Conservation (phyloP, 1,139 yeast genomes). For the Barnettozyma hawaiiensis region DNA sequence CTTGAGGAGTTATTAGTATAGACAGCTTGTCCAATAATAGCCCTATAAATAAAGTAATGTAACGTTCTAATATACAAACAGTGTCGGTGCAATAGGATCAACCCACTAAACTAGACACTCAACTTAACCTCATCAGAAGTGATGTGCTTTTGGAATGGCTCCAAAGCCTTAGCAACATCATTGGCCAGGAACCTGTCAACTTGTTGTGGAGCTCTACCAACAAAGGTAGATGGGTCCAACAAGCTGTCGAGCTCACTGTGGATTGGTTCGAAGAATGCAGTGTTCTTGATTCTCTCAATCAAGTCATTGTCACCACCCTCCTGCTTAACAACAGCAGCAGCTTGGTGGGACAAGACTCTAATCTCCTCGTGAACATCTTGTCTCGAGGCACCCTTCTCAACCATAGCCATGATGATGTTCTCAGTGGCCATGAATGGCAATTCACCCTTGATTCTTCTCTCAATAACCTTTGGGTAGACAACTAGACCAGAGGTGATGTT, state of each 20-base stretch:
- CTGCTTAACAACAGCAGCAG: conserved; percentile 94
- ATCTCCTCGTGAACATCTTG: conserved; percentile 98
- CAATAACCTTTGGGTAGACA: conserved; percentile 97
- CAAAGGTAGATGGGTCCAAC: conserved; percentile 89
- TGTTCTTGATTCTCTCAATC: conserved; percentile 78
- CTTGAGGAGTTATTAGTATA: too few species aligned
- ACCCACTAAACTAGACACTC: conserved; percentile 45
- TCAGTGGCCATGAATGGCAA: conserved; percentile 99
- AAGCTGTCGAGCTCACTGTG: conserved; percentile 75
- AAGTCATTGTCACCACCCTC: conserved; percentile 98
- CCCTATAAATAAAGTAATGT: too few species aligned
- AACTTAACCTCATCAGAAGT: conserved; percentile 60
- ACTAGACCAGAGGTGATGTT: conserved; percentile 94
- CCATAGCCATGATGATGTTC: conserved; percentile 99
- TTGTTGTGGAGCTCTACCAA: conserved; percentile 98
- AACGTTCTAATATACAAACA: conserved; percentile 1
- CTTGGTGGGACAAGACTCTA: conserved; percentile 95
- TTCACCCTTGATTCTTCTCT: conserved; percentile 90
- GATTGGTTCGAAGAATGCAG: conserved; percentile 83
- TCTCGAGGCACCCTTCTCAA: conserved; percentile 94
- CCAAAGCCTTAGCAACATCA: conserved; percentile 80
- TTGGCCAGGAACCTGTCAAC: conserved; percentile 85
- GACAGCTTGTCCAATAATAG: too few species aligned
- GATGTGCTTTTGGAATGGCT: conserved; percentile 57
- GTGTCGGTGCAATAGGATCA: not conserved